phyloP scores from a whole-genome alignment of 78 protist genomes.

The Dictyostelium discoideum region dicty_2.7 NC_007088.5:2484001-2484500 shows the following conservation, averaged over 20 bases:
- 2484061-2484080: background rate
- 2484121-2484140: background rate
- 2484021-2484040: background rate
- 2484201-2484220: background rate
- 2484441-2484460: background rate
- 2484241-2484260: slow-evolving; percentile 43
- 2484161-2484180: slow-evolving; percentile 2
- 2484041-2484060: background rate
- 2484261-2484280: slow-evolving; percentile 62
- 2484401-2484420: slow-evolving; percentile 30
- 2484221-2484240: background rate
- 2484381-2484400: slow-evolving; percentile 42
- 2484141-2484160: background rate
- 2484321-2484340: slow-evolving; percentile 5
- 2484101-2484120: background rate
- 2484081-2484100: background rate
- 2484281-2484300: slow-evolving; percentile 82
- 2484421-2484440: slow-evolving; percentile 56
- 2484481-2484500: background rate
- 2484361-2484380: slow-evolving; percentile 76
- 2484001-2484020: slow-evolving; percentile 53
- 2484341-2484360: slow-evolving; percentile 34
- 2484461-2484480: background rate
- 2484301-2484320: slow-evolving; percentile 35
- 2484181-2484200: background rate